phyloP scores from a whole-genome alignment of 139 green algal species.

The Pleodorina starrii region DNA sequence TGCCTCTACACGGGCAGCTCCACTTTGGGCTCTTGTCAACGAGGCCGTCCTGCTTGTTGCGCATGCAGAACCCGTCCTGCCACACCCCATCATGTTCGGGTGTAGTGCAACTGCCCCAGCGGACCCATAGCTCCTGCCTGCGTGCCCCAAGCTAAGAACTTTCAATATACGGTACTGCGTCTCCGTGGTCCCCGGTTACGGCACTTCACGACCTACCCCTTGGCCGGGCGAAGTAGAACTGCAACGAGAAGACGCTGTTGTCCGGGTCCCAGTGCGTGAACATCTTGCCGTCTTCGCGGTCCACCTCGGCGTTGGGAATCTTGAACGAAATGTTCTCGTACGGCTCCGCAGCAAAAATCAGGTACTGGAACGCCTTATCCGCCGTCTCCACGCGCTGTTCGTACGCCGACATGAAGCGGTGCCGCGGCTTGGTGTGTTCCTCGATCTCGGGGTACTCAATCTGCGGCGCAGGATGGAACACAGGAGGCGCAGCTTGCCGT shows the following conservation, averaged over 20 bases:
- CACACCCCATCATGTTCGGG: background rate
- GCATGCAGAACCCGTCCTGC: background rate
- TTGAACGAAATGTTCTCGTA: constrained; percentile 99
- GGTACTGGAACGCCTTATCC: constrained; percentile 96
- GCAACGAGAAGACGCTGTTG: constrained; percentile 89
- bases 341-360: constrained; percentile 97
- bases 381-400: constrained; percentile 95
- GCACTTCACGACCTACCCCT: background rate
- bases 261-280: constrained; percentile 96
- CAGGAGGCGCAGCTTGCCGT: too few species aligned
- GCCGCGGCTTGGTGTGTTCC: constrained; percentile 87
- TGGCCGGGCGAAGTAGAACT: constrained; percentile 85
- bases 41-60: background rate
- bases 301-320: constrained; percentile 84
- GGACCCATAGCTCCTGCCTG: background rate
- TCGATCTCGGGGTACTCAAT: constrained; percentile 99
- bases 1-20: too few species aligned
- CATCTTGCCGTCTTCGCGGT: constrained; percentile 85
- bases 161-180: background rate
- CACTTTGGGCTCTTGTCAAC: too few species aligned
- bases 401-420: constrained; percentile 98
- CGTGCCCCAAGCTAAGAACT: background rate
- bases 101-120: background rate
- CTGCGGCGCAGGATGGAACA: constrained; percentile 62
- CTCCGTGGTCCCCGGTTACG: background rate